phyloP scores from a whole-genome alignment of 495 filamentous ascomycete species.

The Penicillium steckii region DNA sequence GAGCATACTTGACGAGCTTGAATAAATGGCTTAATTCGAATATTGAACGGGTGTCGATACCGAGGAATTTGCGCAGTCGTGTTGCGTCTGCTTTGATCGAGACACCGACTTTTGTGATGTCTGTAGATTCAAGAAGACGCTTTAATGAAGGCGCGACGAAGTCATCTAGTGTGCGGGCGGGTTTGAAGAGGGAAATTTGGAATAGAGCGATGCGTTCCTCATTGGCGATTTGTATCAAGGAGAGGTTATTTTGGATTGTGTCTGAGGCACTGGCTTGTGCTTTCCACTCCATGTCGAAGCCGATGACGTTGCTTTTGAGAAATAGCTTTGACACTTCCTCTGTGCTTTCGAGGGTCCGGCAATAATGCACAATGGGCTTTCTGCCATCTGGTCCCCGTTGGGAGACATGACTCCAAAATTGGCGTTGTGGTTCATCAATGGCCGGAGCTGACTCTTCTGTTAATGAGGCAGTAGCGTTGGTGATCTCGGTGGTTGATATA shows the following conservation, averaged over 20 bases:
- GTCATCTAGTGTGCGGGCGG: conserved; percentile 40
- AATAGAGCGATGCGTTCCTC: conserved; percentile 78
- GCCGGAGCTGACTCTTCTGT: neutral
- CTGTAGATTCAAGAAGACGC: conserved; percentile 65
- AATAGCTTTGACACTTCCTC: conserved; percentile 70
- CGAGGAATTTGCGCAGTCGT: conserved; percentile 63
- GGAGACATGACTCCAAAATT: conserved; percentile 65
- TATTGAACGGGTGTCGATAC: conserved; percentile 59
- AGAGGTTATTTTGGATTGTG: conserved; percentile 63
- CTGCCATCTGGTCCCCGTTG: conserved; percentile 54
- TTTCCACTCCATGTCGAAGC: conserved; percentile 88
- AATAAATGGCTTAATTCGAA: conserved; percentile 82
- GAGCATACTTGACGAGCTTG: conserved; percentile 66
- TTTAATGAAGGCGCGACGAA: conserved; percentile 70
- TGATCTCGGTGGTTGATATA: neutral
- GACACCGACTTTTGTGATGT: conserved; percentile 77
- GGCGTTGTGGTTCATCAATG: conserved; percentile 7
- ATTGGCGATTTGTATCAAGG: conserved; percentile 77
- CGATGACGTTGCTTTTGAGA: conserved; percentile 64
- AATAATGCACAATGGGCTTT: conserved; percentile 70
- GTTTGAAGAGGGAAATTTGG: conserved; percentile 65
- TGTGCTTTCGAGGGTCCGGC: conserved; percentile 60
- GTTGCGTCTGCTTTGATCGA: conserved; percentile 70
- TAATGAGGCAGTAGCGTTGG: neutral
- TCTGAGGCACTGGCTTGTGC: conserved; percentile 41